These are phyloP conservation scores for Mesembryanthemum crystallinum DNA, from an alignment of 148 eudicot species.

Conservation along the genomic window DNA sequence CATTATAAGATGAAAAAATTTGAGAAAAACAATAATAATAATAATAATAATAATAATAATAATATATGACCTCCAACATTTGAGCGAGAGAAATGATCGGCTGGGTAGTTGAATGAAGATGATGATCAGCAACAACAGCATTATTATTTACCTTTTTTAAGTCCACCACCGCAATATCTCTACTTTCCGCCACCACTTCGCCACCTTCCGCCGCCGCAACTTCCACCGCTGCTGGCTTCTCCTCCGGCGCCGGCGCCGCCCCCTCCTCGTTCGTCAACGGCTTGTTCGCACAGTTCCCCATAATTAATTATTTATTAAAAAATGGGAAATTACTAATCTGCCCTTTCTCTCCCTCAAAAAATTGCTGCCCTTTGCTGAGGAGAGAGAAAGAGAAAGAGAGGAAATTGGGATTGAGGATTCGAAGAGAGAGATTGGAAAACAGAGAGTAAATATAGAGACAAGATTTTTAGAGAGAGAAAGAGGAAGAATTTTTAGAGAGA, in stretches of 20 bases:
- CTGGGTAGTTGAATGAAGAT: not conserved
- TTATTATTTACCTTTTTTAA: slow-evolving; percentile 1
- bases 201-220: slow-evolving; percentile 1
- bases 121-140: not conserved
- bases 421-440: not conserved
- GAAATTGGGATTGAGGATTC: not conserved
- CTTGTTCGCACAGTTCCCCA: slow-evolving; percentile 42
- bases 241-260: slow-evolving; percentile 27
- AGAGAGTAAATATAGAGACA: no score
- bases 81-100: slow-evolving; percentile 29
- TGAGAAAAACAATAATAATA: not conserved
- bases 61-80: slow-evolving; percentile 29
- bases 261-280: slow-evolving; percentile 36
- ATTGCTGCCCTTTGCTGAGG: not conserved
- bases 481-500: not conserved
- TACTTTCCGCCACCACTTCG: not conserved
- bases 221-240: slow-evolving; percentile 9
- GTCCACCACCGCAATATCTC: slow-evolving; percentile 21
- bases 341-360: not conserved
- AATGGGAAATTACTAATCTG: not conserved
- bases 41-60: not conserved
- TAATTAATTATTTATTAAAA: not conserved
- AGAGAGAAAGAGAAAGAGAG: not conserved
- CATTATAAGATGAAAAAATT: no score
- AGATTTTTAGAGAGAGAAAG: no score